A percentile compares a stretch with the other conserved stretches of the same genome.
Conservation (phyloP, 257 asterid species). For the Apocynum venetum region DNA sequence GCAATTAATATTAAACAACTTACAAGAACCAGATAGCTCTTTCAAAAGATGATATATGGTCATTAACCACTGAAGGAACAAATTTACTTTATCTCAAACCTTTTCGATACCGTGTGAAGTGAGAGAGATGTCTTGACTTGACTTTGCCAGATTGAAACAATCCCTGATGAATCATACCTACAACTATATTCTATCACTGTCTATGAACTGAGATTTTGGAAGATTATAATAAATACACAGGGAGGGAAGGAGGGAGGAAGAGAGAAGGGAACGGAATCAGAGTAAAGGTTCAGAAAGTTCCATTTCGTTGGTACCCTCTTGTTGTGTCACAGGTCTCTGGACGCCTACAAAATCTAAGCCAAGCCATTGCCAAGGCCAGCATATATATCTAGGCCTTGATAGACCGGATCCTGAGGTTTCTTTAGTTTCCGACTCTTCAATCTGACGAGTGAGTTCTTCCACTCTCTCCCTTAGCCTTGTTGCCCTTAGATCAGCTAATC, state of each 20-base stretch:
- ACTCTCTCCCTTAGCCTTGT: constrained; percentile 82
- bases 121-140: neutral
- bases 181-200: constrained; percentile 9
- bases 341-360: constrained; percentile 75
- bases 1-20: too few species aligned
- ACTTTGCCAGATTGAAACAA: neutral
- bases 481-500: constrained; percentile 82
- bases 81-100: neutral
- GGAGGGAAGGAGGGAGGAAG: neutral
- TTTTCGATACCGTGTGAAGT: neutral
- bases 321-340: constrained; percentile 39
- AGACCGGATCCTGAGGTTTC: constrained; percentile 51
- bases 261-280: constrained; percentile 23
- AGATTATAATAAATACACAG: constrained; percentile 17
- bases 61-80: neutral
- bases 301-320: constrained; percentile 74
- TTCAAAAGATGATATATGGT: too few species aligned
- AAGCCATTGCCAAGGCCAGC: constrained; percentile 99
- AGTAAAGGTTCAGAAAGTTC: constrained; percentile 97
- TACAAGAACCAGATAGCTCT: too few species aligned
- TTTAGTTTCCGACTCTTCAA: constrained; percentile 67
- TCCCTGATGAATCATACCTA: constrained; percentile 8
- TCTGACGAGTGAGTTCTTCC: constrained; percentile 86
- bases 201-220: constrained; percentile 7
- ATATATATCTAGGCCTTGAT: constrained; percentile 63